Evolutionary conservation across 2,329 filamentous ascomycete genomes (phyloP).

Genomic region (Neospermospora avenae): DNA sequence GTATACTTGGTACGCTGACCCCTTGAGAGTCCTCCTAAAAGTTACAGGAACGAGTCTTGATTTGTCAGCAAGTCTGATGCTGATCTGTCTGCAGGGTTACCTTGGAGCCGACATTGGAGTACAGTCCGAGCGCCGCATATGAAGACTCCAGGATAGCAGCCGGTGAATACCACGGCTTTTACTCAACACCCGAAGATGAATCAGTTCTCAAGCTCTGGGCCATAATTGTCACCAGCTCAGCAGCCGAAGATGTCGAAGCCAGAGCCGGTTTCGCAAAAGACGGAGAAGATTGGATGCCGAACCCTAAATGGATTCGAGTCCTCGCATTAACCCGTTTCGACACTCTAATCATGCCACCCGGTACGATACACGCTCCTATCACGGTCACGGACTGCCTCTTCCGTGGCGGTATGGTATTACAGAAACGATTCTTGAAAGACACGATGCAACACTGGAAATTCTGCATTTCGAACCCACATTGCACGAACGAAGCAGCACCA

Average conservation of each 20-base stretch:
- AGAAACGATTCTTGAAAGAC: constrained; percentile 12
- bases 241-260: constrained; percentile 9
- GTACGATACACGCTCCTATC: constrained; percentile 18
- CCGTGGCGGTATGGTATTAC: constrained; percentile 17
- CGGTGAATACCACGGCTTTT: background rate
- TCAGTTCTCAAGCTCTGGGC: constrained; percentile 17
- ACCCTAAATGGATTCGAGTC: constrained; percentile 11
- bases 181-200: constrained; percentile 4
- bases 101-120: constrained; percentile 11
- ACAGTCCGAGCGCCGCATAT: background rate
- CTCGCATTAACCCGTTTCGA: constrained; percentile 13
- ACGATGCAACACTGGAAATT: constrained; percentile 11
- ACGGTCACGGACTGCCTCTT: constrained; percentile 20
- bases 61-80: background rate
- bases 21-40: too few relatives aligned
- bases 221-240: constrained; percentile 7
- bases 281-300: constrained; percentile 10
- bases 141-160: background rate
- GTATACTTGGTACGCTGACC: constrained; percentile 6
- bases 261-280: constrained; percentile 8
- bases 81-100: constrained; percentile 5
- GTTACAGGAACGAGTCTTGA: background rate
- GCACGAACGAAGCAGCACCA: constrained; percentile 16
- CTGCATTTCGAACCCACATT: constrained; percentile 10
- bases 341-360: constrained; percentile 18